Conservation (phyloP, 768 basidiomycete genomes). For the Mrakia gelida region DNA sequence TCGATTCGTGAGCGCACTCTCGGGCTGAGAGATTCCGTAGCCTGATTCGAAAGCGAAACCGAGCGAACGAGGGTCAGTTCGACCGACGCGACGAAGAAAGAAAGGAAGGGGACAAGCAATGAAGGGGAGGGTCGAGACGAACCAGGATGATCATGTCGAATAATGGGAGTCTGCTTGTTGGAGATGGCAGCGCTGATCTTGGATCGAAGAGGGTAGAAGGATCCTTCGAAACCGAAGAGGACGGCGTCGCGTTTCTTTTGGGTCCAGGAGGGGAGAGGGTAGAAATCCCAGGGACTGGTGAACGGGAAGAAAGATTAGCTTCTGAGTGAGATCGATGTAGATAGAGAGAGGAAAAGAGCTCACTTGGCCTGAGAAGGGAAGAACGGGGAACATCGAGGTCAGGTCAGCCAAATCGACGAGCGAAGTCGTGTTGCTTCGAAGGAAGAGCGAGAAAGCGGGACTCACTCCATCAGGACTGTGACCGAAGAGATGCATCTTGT, state of each 20-base stretch:
- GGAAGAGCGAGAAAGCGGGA: no score
- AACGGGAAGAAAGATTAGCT: neutral
- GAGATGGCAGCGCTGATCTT: slow-evolving; percentile 16
- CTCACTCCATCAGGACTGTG: slow-evolving; percentile 28
- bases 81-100: neutral
- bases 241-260: slow-evolving; percentile 26
- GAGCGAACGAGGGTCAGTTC: neutral
- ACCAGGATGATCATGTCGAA: slow-evolving; percentile 27
- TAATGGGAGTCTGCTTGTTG: slow-evolving; percentile 9
- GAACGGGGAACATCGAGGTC: neutral
- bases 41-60: neutral
- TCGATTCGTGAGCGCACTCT: slow-evolving; percentile 5
- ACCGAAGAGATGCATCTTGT: slow-evolving; percentile 30
- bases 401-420: neutral
- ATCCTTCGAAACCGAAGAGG: slow-evolving; percentile 27
- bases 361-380: neutral
- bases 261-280: slow-evolving; percentile 23
- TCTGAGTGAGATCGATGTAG: neutral
- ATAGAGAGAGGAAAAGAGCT: neutral
- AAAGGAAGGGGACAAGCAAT: neutral
- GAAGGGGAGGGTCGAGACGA: neutral
- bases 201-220: slow-evolving; percentile 31
- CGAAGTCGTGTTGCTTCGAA: no score
- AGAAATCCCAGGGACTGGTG: slow-evolving; percentile 29
- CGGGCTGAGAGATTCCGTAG: slow-evolving; percentile 29